A percentile compares a stretch with the other conserved stretches of the same genome.
phyloP scores from a whole-genome alignment of 1,284 basidiomycete species.

The Ustilago nuda region DNA sequence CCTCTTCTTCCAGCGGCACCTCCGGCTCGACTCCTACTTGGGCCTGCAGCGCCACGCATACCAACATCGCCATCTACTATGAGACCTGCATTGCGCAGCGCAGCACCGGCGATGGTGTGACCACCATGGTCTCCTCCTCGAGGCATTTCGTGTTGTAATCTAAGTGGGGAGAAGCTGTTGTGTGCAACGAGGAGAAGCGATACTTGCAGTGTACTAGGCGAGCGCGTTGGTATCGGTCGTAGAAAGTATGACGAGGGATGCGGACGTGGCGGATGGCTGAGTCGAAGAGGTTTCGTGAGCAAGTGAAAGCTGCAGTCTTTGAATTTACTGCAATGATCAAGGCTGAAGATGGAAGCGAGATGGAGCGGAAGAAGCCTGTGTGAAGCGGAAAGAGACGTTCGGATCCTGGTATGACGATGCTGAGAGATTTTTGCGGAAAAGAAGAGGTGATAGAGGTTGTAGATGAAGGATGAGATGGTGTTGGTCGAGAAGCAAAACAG shows the following conservation, averaged over 20 bases:
- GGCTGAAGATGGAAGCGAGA: neutral
- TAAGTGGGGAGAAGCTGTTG: neutral
- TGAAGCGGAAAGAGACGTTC: neutral
- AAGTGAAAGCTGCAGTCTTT: neutral
- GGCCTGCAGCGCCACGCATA: constrained; percentile 48
- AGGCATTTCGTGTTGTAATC: constrained; percentile 21
- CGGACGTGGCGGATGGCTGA: neutral
- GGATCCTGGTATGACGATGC: neutral
- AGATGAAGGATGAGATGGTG: constrained; percentile 1
- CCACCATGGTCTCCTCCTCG: constrained; percentile 35
- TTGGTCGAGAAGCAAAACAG: constrained; percentile 3
- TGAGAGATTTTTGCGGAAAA: neutral
- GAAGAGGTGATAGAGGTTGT: neutral
- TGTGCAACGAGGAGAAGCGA: neutral
- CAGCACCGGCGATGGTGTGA: constrained; percentile 48
- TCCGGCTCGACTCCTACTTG: constrained; percentile 37
- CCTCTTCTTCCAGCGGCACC: constrained; percentile 32
- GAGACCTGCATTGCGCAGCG: constrained; percentile 50
- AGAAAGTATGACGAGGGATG: neutral
- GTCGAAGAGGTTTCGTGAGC: neutral
- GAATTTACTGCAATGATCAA: neutral
- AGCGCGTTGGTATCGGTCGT: too few species aligned
- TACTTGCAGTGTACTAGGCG: too few species aligned
- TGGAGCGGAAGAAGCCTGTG: neutral
- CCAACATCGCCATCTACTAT: constrained; percentile 44